Conservation (phyloP, 148 eudicot genomes). For the Nyssa sinensis region DNA sequence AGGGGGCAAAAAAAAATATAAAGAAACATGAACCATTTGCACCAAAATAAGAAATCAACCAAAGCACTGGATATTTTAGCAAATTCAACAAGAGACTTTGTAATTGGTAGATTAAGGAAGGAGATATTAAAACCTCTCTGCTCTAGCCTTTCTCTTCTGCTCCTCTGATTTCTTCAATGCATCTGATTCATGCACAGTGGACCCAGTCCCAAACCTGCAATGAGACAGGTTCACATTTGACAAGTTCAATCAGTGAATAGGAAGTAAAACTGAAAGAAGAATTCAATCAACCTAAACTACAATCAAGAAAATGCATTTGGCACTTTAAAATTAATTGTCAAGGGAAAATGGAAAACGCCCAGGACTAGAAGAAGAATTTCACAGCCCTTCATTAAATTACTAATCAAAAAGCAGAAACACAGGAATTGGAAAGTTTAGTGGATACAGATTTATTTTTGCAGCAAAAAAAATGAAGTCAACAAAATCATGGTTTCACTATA, state of each 20-base stretch:
- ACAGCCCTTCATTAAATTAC: neutral
- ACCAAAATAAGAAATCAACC: neutral
- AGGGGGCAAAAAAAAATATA: conserved; percentile 19
- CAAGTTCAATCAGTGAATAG: neutral
- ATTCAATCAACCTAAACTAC: neutral
- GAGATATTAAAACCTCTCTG: conserved; percentile 62
- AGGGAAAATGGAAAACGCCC: neutral
- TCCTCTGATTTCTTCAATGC: conserved; percentile 60
- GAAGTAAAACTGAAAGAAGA: neutral
- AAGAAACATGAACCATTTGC: neutral
- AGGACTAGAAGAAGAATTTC: neutral
- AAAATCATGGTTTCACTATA: neutral
- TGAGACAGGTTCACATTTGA: neutral
- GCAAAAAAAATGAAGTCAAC: neutral
- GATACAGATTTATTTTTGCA: neutral
- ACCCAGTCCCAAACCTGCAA: conserved; percentile 68
- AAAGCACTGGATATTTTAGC: neutral
- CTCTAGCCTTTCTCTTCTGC: conserved; percentile 91
- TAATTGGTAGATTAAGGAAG: neutral
- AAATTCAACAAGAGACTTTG: neutral
- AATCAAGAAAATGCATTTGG: neutral
- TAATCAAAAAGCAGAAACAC: neutral
- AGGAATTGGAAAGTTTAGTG: neutral
- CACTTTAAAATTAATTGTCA: neutral
- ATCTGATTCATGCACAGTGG: conserved; percentile 41